Base-by-base conservation (phyloP, 768 basidiomycete species). In the Suillus plorans region DNA sequence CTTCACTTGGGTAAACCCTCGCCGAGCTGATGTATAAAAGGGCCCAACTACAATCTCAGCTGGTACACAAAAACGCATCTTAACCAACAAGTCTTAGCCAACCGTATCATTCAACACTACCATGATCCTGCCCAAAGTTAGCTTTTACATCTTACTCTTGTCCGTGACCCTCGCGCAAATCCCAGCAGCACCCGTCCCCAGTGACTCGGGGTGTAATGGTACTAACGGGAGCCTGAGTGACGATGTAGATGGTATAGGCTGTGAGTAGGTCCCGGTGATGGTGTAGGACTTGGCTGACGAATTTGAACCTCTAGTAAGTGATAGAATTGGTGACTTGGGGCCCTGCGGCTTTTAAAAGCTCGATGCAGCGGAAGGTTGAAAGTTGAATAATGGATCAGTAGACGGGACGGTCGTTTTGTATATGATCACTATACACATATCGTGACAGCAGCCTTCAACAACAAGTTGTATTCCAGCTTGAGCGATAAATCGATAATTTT, bases 181-280 rank as follows among this genome's bases (percentile, higher is more conserved):
- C 50, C 3, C 16, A 28, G 50, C 4, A 28, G 50, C 13, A 49
- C 10, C n/a, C 8, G 36, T 10, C 36, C 0, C 36, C 36, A 36
- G 9, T 49, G 10, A 2, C 41, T 14, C 14, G 41, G 18, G 20
- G 5, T 49, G 49, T 25, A 0, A n/a, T n/a, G n/a, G n/a, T n/a
- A n/a, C n/a, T n/a, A n/a, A 5, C 6, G 0, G 3, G 6, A 0
- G 0, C 6, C 31, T 5, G 31, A 8, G 6, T 7, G 49, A 49
- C 22, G 13, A 49, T 3, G 22, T 7, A 12, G 22, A 49, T 49
- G n/a, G 5, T 47, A 0, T 14, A 25, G 3, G 1, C 6, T 49
- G 6, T 25, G 22, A 49, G 47, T 13, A 14, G 3, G 22, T 49
- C 22, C 6, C 0, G 13, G 6, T 12, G 10, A 47, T 25, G 22